Conservation (phyloP, 352 stramenopile genomes). For the Plasmopara halstedii region DNA sequence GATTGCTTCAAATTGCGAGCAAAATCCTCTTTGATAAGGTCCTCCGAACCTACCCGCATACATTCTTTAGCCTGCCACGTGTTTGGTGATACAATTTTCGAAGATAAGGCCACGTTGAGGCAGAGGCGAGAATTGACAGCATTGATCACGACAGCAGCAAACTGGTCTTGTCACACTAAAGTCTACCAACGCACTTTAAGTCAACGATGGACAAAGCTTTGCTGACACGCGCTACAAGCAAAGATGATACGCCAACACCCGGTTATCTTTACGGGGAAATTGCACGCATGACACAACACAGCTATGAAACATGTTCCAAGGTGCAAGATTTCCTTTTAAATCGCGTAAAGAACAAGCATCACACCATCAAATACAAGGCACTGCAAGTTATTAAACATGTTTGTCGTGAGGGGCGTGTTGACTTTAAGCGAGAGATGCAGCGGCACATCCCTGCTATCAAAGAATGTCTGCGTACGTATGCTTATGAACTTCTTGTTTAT, state of each 20-base stretch:
- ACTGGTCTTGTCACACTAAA: not conserved
- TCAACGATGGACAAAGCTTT: slow-evolving; percentile 87
- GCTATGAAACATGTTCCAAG: slow-evolving; percentile 85
- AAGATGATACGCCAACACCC: slow-evolving; percentile 90
- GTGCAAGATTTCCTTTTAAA: slow-evolving; percentile 87
- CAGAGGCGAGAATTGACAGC: slow-evolving; percentile 3
- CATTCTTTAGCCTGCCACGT: slow-evolving; percentile 5
- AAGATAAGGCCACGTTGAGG: not conserved
- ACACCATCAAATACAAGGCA: slow-evolving; percentile 93
- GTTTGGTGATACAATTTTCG: slow-evolving; percentile 6
- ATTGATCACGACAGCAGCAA: not conserved
- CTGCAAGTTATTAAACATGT: slow-evolving; percentile 92
- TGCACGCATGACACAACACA: slow-evolving; percentile 88
- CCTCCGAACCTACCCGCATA: slow-evolving; percentile 2
- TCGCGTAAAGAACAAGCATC: slow-evolving; percentile 92
- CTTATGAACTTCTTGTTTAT: slow-evolving; percentile 1
- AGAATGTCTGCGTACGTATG: slow-evolving; percentile 78
- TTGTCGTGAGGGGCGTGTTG: slow-evolving; percentile 78
- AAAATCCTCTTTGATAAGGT: not conserved
- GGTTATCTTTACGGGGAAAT: slow-evolving; percentile 97
- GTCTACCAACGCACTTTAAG: not conserved
- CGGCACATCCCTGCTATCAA: slow-evolving; percentile 89
- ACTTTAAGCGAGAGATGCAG: slow-evolving; percentile 91
- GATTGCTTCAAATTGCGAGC: not conserved
- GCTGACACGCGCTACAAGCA: slow-evolving; percentile 89